phyloP scores from a whole-genome alignment of 768 basidiomycete species.

The Mrakia gelida region DNA sequence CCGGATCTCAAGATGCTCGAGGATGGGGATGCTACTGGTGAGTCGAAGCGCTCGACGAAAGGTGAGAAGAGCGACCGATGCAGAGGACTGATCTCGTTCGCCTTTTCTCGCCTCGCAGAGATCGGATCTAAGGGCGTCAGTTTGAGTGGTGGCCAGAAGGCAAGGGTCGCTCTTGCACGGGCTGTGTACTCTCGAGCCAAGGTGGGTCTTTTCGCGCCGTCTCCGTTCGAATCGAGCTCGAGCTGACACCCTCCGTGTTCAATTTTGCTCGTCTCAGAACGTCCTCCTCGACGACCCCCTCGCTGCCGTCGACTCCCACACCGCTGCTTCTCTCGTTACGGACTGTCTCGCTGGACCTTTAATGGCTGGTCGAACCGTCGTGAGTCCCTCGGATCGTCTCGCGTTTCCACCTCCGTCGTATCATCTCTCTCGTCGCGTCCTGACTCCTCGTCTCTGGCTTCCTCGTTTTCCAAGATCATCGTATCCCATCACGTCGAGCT shows the following conservation, averaged over 20 bases:
- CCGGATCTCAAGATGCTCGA: constrained; percentile 31
- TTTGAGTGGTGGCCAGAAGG: constrained; percentile 49
- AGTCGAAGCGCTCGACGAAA: constrained; percentile 16
- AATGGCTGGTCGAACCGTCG: constrained; percentile 43
- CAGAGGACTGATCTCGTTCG: too few relatives aligned
- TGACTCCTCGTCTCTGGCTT: not conserved
- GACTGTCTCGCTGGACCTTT: constrained; percentile 42
- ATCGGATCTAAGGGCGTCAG: constrained; percentile 33
- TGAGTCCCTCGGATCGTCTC: constrained; percentile 44
- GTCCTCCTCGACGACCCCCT: constrained; percentile 77
- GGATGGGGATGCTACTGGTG: constrained; percentile 35
- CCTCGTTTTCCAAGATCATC: constrained; percentile 39
- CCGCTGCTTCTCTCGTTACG: constrained; percentile 19
- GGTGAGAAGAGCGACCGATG: too few relatives aligned
- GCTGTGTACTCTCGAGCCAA: constrained; percentile 71
- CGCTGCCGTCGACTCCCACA: constrained; percentile 57
- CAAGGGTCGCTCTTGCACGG: constrained; percentile 57
- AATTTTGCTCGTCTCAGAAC: constrained; percentile 34
- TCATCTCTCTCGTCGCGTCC: too few relatives aligned
- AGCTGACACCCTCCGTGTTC: too few relatives aligned
- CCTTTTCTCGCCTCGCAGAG: constrained; percentile 28
- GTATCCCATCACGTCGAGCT: constrained; percentile 84
- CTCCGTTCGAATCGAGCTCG: not conserved
- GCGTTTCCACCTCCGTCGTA: too few relatives aligned
- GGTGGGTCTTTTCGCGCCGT: constrained; percentile 7